Conservation (phyloP, 495 filamentous ascomycete genomes). For the Annulohypoxylon moriforme region DNA sequence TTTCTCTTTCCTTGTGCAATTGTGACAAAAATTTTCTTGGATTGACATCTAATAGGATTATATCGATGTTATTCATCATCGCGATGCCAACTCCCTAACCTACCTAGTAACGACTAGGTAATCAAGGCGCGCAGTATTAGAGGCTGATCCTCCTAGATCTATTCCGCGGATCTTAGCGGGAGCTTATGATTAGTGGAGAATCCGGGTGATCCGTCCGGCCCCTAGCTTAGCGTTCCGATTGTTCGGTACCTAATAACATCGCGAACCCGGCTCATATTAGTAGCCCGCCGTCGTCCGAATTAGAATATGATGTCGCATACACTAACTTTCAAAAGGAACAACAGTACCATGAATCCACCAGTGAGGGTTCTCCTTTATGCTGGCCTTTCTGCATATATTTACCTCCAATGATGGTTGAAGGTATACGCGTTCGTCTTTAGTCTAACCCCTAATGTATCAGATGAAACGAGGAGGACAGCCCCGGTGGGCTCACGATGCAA, state of each 20-base stretch:
- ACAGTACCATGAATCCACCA: neutral
- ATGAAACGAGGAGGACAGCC: neutral
- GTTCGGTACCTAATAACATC: conserved; percentile 15
- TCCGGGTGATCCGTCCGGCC: neutral
- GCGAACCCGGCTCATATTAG: neutral
- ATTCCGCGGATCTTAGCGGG: neutral
- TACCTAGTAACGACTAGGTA: neutral
- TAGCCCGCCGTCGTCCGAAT: neutral
- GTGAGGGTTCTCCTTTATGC: neutral
- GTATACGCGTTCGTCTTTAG: neutral
- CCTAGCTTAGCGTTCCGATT: conserved; percentile 24
- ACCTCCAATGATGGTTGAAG: neutral
- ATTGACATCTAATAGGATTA: neutral
- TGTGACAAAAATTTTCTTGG: neutral
- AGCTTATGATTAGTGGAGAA: conserved; percentile 28
- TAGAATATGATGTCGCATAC: conserved; percentile 4
- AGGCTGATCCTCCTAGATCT: neutral
- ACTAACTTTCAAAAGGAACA: neutral
- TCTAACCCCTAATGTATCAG: conserved; percentile 6
- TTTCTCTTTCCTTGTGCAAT: neutral
- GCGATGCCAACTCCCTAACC: neutral
- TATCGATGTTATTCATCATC: neutral
- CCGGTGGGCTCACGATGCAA: conserved; percentile 22
- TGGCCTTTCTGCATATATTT: neutral
- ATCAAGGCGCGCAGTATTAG: too few relatives aligned